Evolutionary conservation across 2,329 filamentous ascomycete genomes (phyloP).

Genomic region (Macroventuria anomochaeta): DNA sequence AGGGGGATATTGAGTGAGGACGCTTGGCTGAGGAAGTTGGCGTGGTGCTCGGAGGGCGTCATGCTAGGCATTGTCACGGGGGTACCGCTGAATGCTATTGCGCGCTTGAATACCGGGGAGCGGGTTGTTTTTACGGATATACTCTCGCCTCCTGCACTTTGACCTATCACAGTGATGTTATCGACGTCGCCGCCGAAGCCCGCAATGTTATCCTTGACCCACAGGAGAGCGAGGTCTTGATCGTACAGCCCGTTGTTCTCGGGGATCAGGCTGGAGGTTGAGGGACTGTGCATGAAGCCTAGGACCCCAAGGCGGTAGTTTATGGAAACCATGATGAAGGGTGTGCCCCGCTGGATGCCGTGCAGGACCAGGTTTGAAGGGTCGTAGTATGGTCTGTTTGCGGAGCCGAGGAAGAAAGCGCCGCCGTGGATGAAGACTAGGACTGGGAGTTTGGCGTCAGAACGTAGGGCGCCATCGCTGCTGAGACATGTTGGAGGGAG

Average conservation of each 20-base stretch:
- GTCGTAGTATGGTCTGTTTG: constrained; percentile 60
- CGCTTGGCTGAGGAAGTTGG: constrained; percentile 18
- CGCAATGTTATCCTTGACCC: constrained; percentile 44
- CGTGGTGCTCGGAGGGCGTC: constrained; percentile 19
- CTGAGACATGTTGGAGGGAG: constrained; percentile 49
- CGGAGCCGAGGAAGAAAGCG: constrained; percentile 56
- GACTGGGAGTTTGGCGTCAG: constrained; percentile 53
- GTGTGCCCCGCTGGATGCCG: constrained; percentile 10
- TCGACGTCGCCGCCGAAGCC: constrained; percentile 47
- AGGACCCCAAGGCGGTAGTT: constrained; percentile 38
- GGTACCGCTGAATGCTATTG: constrained; percentile 22
- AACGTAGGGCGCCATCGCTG: constrained; percentile 34
- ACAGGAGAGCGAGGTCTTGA: constrained; percentile 46
- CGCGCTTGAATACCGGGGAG: constrained; percentile 23
- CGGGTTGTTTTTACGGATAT: constrained; percentile 18
- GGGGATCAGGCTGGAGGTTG: constrained; percentile 40
- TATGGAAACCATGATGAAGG: constrained; percentile 16
- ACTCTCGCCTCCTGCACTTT: constrained; percentile 53
- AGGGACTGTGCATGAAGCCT: constrained; percentile 52
- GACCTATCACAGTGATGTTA: constrained; percentile 50
- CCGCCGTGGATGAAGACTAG: constrained; percentile 62
- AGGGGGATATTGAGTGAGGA: constrained; percentile 7
- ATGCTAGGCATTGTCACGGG: constrained; percentile 25
- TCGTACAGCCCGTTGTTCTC: constrained; percentile 41
- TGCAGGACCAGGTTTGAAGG: constrained; percentile 28